Evolutionary conservation across 306 rosid genomes (phyloP).

Genomic region (Rosa lucieae): DNA sequence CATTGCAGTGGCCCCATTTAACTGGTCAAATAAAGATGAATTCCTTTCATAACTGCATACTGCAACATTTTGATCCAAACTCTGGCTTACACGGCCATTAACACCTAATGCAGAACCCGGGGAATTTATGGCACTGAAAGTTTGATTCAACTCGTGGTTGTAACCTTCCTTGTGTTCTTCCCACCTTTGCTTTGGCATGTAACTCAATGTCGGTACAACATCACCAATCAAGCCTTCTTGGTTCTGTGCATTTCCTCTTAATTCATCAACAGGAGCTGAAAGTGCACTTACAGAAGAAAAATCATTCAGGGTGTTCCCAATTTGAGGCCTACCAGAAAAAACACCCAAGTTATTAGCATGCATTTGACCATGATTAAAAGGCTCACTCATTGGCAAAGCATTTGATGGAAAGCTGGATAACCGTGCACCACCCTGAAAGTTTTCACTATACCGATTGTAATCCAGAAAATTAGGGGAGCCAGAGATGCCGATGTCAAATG

Average conservation of each 20-base stretch:
- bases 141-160: slow-evolving; percentile 31
- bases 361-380: slow-evolving; percentile 41
- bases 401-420: slow-evolving; percentile 48
- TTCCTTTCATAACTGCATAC: slow-evolving; percentile 26
- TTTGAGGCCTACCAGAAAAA: slow-evolving; percentile 33
- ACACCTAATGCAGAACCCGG: slow-evolving; percentile 27
- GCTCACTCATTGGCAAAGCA: slow-evolving; percentile 45
- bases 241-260: slow-evolving; percentile 35
- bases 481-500: slow-evolving; percentile 37
- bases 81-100: slow-evolving; percentile 30
- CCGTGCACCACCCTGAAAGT: slow-evolving; percentile 57
- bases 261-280: slow-evolving; percentile 39
- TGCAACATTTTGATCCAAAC: slow-evolving; percentile 43
- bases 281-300: slow-evolving; percentile 45
- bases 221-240: slow-evolving; percentile 59
- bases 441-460: slow-evolving; percentile 44
- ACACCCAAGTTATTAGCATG: slow-evolving; percentile 40
- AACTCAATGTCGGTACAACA: slow-evolving; percentile 35
- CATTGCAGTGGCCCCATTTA: slow-evolving; percentile 39
- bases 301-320: slow-evolving; percentile 37
- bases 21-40: slow-evolving; percentile 34
- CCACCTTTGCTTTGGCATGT: slow-evolving; percentile 42
- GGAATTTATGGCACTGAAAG: slow-evolving; percentile 36
- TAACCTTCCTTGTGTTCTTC: slow-evolving; percentile 41
- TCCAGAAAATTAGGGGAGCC: slow-evolving; percentile 57